Percentiles rank a stretch among this genome's conserved stretches.
Conservation (phyloP, 176 grass and related monocot genomes). For the Oryza punctata region DNA sequence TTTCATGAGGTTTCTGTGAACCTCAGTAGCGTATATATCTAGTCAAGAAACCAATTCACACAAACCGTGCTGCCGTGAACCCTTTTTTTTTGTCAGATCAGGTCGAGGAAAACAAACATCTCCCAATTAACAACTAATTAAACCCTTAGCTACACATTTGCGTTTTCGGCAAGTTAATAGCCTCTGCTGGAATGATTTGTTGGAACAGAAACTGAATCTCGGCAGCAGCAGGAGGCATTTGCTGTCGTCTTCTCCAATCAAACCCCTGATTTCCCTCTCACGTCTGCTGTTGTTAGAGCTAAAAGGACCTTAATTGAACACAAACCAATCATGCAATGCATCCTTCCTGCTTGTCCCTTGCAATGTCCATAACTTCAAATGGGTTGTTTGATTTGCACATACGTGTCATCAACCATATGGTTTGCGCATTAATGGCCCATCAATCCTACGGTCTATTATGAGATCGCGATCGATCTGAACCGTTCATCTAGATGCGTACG, state of each 20-base stretch:
- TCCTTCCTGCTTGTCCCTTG: not conserved
- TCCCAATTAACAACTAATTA: not conserved
- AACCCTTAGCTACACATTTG: not conserved
- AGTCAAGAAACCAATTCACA: not conserved
- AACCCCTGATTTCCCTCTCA: constrained; percentile 15
- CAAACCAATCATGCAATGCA: constrained; percentile 18
- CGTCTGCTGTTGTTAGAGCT: not conserved
- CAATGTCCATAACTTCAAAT: not conserved
- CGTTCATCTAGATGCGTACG: not conserved
- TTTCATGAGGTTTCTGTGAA: not conserved
- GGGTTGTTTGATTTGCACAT: not conserved
- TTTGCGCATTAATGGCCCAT: not conserved
- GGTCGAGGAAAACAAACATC: not conserved
- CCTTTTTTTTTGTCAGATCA: not conserved
- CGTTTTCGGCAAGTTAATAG: not conserved
- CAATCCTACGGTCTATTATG: not conserved
- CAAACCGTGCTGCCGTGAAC: not conserved
- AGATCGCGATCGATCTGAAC: not conserved
- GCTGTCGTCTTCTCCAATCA: constrained; percentile 26
- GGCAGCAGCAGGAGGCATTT: not conserved
- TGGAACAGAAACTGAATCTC: not conserved
- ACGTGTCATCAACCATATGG: constrained; percentile 8
- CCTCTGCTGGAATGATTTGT: not conserved
- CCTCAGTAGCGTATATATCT: not conserved
- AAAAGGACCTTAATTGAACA: not conserved